Evolutionary conservation across 768 basidiomycete species (phyloP).

Genomic region (Pisolithus microcarpus): DNA sequence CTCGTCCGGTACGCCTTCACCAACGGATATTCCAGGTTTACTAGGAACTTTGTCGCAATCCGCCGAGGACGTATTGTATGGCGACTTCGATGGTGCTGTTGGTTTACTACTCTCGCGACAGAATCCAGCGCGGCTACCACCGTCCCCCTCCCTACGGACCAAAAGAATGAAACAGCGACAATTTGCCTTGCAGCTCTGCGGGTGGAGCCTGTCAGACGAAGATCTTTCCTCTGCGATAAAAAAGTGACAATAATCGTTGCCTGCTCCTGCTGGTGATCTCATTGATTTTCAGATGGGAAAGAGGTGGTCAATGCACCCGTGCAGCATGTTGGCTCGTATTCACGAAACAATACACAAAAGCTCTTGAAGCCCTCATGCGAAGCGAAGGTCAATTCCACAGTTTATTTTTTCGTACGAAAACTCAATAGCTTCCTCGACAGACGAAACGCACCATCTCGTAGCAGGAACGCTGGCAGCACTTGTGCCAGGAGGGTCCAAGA

Average conservation of each 20-base stretch:
- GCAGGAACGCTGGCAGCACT: slow-evolving; percentile 74
- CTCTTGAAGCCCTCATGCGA: slow-evolving; percentile 70
- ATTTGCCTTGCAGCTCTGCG: slow-evolving; percentile 64
- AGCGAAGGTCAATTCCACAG: slow-evolving; percentile 53
- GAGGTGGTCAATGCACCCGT: slow-evolving; percentile 58
- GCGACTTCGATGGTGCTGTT: slow-evolving; percentile 48
- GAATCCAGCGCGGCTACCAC: slow-evolving; percentile 33
- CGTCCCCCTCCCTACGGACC: slow-evolving; percentile 54
- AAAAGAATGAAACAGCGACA: slow-evolving; percentile 54
- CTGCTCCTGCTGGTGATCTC: neutral
- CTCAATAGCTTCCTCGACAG: slow-evolving; percentile 30
- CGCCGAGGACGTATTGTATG: slow-evolving; percentile 40
- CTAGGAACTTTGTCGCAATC: slow-evolving; percentile 22
- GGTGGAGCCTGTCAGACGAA: slow-evolving; percentile 67
- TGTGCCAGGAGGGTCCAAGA: slow-evolving; percentile 36
- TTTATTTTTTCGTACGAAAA: neutral
- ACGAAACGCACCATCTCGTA: slow-evolving; percentile 76
- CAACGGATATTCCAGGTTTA: neutral
- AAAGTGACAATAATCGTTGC: slow-evolving; percentile 30
- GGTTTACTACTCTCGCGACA: slow-evolving; percentile 33
- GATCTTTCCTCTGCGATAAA: slow-evolving; percentile 52
- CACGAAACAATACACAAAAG: slow-evolving; percentile 48
- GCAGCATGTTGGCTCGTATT: slow-evolving; percentile 89
- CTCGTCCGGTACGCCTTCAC: slow-evolving; percentile 5
- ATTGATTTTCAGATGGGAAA: slow-evolving; percentile 55